A percentile compares a stretch with the other conserved stretches of the same genome.
Conservation (phyloP, 495 filamentous ascomycete species). For the Trichoderma gamsii region DNA sequence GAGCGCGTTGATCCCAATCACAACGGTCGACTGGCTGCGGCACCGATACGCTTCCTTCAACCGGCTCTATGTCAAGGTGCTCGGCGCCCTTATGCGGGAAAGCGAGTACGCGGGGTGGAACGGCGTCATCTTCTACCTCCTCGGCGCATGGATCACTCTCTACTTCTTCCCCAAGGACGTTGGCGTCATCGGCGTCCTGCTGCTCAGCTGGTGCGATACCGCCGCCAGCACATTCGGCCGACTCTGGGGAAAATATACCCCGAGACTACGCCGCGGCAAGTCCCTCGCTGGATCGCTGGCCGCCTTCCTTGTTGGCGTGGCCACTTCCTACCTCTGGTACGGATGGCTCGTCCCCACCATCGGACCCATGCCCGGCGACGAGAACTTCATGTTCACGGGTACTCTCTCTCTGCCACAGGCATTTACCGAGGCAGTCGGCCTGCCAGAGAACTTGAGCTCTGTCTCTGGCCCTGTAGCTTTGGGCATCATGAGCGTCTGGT, state of each 20-base stretch:
- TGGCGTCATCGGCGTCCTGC: slow-evolving; percentile 77
- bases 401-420: slow-evolving; percentile 55
- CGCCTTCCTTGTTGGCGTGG: slow-evolving; percentile 71
- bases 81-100: slow-evolving; percentile 94
- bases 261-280: slow-evolving; percentile 77
- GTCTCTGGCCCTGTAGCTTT: slow-evolving; percentile 67
- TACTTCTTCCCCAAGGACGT: slow-evolving; percentile 90
- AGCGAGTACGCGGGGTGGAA: slow-evolving; percentile 89
- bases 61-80: slow-evolving; percentile 70
- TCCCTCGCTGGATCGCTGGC: slow-evolving; percentile 83
- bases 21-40: slow-evolving; percentile 71
- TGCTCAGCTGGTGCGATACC: slow-evolving; percentile 97
- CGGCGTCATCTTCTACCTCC: slow-evolving; percentile 92
- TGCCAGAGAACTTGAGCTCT: slow-evolving; percentile 40
- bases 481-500: slow-evolving; percentile 78
- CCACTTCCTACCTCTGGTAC: slow-evolving; percentile 81
- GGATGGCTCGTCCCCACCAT: slow-evolving; percentile 70
- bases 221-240: slow-evolving; percentile 90
- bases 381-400: slow-evolving; percentile 78
- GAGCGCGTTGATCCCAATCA: slow-evolving; percentile 79
- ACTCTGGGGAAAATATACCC: slow-evolving; percentile 81
- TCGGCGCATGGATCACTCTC: slow-evolving; percentile 81
- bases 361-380: slow-evolving; percentile 59
- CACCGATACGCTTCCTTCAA: slow-evolving; percentile 78
- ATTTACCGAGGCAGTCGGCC: slow-evolving; percentile 44